Percentiles rank a stretch among this genome's conserved stretches.
Evolutionary conservation across 345 rosid genomes (phyloP).

Genomic region (Psidium guajava): DNA sequence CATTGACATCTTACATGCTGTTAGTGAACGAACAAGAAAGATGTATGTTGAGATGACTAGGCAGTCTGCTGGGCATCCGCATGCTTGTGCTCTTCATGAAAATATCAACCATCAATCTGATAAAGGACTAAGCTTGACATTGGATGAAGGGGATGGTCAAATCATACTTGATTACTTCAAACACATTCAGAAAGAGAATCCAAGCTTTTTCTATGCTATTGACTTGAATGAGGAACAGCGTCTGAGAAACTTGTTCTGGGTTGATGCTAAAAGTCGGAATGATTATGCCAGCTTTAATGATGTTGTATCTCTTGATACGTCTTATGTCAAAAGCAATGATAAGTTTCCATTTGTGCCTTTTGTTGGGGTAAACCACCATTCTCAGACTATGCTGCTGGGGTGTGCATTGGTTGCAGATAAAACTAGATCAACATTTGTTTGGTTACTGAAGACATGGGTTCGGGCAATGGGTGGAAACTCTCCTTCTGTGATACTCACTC

Average conservation of each 20-base stretch:
- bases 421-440: conserved; percentile 27
- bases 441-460: conserved; percentile 50
- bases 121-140: conserved; percentile 19
- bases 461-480: conserved; percentile 50
- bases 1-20: conserved; percentile 29
- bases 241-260: conserved; percentile 45
- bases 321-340: conserved; percentile 29
- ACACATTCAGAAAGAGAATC: conserved; percentile 35
- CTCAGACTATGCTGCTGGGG: conserved; percentile 44
- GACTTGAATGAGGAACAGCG: conserved; percentile 45
- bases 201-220: conserved; percentile 47
- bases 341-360: conserved; percentile 44
- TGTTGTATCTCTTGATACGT: conserved; percentile 38
- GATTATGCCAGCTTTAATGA: conserved; percentile 39
- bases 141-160: conserved; percentile 38
- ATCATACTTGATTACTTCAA: conserved; percentile 34
- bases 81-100: conserved; percentile 13
- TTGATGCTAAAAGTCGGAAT: conserved; percentile 44
- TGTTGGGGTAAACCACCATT: conserved; percentile 51
- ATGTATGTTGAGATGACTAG: conserved; percentile 44
- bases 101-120: conserved; percentile 10
- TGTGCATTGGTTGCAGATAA: conserved; percentile 48
- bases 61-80: conserved; percentile 22
- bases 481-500: conserved; percentile 37
- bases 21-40: conserved; percentile 38